Percentiles rank a stretch among this genome's conserved stretches.
Conservation (phyloP, 345 rosid genomes). For the Excoecaria agallocha region DNA sequence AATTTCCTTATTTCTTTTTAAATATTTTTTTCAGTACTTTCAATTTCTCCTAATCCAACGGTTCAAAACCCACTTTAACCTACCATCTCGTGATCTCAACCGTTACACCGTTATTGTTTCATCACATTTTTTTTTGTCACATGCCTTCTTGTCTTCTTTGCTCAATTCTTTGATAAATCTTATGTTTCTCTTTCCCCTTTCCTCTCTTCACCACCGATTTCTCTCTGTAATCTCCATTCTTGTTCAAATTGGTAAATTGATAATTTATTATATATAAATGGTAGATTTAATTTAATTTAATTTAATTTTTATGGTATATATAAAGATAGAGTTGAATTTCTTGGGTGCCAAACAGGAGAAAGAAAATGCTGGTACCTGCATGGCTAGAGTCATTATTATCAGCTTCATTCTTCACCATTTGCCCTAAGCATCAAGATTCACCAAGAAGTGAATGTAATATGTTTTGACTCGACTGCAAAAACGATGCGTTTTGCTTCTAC, state of each 20-base stretch:
- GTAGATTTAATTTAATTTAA: not conserved
- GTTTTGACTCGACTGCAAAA: constrained; percentile 75
- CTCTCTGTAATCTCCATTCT: constrained; percentile 12
- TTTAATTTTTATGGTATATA: not conserved
- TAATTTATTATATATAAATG: constrained; percentile 6
- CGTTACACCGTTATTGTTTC: constrained; percentile 13
- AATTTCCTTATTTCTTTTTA: not conserved
- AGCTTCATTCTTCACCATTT: constrained; percentile 58
- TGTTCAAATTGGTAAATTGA: constrained; percentile 14
- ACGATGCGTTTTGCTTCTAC: constrained; percentile 65
- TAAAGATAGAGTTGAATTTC: constrained; percentile 9
- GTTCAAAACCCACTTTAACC: constrained; percentile 30
- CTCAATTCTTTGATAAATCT: constrained; percentile 25
- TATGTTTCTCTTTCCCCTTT: constrained; percentile 19
- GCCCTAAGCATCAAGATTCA: constrained; percentile 55
- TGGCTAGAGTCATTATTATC: constrained; percentile 72
- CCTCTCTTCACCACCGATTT: not conserved
- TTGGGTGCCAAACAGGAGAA: constrained; percentile 33
- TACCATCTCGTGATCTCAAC: constrained; percentile 29
- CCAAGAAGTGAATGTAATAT: constrained; percentile 76
- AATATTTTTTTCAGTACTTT: not conserved
- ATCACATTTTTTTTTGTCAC: constrained; percentile 15
- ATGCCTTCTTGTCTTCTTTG: constrained; percentile 7
- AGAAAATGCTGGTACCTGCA: constrained; percentile 60
- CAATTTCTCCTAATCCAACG: constrained; percentile 30